Evolutionary conservation across 2,329 filamentous ascomycete species (phyloP).

Genomic region (Colletotrichum sublineola): DNA sequence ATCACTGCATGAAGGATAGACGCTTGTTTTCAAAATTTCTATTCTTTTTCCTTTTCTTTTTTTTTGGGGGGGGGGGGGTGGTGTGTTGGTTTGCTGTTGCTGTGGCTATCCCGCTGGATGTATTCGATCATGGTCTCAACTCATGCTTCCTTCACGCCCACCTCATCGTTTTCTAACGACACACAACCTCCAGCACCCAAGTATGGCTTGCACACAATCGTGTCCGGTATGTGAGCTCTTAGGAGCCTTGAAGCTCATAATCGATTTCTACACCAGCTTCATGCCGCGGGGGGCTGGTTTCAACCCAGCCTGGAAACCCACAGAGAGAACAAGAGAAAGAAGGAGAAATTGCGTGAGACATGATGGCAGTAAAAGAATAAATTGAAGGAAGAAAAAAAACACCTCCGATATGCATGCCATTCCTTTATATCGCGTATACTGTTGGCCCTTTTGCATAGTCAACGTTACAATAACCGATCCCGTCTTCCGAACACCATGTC

Average conservation of each 20-base stretch:
- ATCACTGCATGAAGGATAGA: neutral
- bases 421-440: constrained; percentile 42
- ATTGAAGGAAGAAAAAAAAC: constrained; percentile 12
- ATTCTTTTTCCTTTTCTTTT: neutral
- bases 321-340: neutral
- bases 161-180: neutral
- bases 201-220: neutral
- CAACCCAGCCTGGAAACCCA: constrained; percentile 2
- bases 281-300: constrained; percentile 1
- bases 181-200: neutral
- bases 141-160: neutral
- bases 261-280: neutral
- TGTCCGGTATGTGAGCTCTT: neutral
- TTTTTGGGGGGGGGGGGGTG: too few species aligned
- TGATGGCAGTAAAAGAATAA: constrained; percentile 1
- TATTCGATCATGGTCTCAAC: neutral
- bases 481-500: constrained; percentile 43
- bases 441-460: constrained; percentile 40
- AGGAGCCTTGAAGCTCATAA: neutral
- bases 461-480: constrained; percentile 41
- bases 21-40: neutral
- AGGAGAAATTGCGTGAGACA: constrained; percentile 15
- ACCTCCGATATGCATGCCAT: constrained; percentile 42
- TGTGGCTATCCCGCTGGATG: neutral
- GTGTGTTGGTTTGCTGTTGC: neutral